A percentile compares a stretch with the other conserved stretches of the same genome.
These are phyloP conservation scores for Cotoneaster glaucophyllus DNA, from an alignment of 306 rosid species.

Conservation along the genomic window DNA sequence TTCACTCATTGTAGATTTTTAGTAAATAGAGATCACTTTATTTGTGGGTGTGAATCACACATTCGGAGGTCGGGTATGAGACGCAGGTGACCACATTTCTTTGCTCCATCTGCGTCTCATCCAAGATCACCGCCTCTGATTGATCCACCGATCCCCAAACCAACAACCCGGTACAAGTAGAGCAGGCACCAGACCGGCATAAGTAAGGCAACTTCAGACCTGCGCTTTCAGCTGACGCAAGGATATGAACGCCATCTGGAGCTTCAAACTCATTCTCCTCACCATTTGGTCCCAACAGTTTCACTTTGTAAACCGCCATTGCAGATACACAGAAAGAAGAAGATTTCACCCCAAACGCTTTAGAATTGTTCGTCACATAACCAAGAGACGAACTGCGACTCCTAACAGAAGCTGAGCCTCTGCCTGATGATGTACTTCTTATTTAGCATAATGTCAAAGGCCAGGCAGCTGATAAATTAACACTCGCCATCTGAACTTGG, in stretches of 20 bases:
- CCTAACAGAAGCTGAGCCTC: conserved; percentile 28
- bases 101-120: conserved; percentile 45
- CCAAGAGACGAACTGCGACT: conserved; percentile 18
- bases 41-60: conserved; percentile 60
- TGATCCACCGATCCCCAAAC: conserved; percentile 51
- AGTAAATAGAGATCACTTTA: conserved; percentile 43
- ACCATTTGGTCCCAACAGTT: conserved; percentile 57
- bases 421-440: conserved; percentile 12
- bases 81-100: conserved; percentile 57
- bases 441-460: conserved; percentile 28
- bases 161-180: conserved; percentile 56
- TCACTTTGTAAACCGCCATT: conserved; percentile 53
- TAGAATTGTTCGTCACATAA: conserved; percentile 33
- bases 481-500: not conserved
- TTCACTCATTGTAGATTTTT: not conserved
- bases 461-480: conserved; percentile 23
- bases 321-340: conserved; percentile 45
- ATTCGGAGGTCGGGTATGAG: conserved; percentile 50
- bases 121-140: conserved; percentile 55
- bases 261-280: conserved; percentile 54
- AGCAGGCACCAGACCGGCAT: conserved; percentile 82
- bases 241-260: conserved; percentile 55
- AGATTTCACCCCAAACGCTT: conserved; percentile 46
- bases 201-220: conserved; percentile 72
- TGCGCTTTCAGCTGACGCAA: conserved; percentile 70